Evolutionary conservation across 345 rosid genomes (phyloP), one percentile per base, ranked within the genome.

Genomic region (Eucalyptus cloeziana): DNA sequence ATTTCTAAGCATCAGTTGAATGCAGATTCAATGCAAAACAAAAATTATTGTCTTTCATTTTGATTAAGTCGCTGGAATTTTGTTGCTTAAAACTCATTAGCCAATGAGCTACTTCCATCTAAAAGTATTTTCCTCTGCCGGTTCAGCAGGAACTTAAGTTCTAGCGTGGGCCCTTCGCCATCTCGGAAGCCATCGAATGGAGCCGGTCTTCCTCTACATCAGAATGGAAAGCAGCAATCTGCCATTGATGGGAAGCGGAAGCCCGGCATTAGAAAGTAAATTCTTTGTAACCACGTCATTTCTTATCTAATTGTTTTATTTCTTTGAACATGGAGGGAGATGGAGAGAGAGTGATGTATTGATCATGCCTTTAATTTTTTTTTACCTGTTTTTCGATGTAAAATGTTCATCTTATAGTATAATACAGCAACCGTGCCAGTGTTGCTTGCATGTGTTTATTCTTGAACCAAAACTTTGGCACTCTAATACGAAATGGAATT

Each of bases 221-320:
- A 94, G 88, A 92, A 85, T 76, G 94, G 92, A 90, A 95, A 95
- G 94, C 96, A 93, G 89, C 86, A 95, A 44, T 89, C 92, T 43
- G 94, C 92, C 49, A 40, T 40, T 7, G 97, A 94, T 56, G 96
- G 94, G 90, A 97, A 95, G 90, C 94, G 97, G 87, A 96, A 93
- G 89, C 90, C 93, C 87, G 93, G 89, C 58, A 93, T 81, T 87
- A 94, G 96, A 93, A 97, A 92, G 89, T 96, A 96, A 94, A 62
- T 88, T 89, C 45, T 25, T 49, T 64, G 87, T 62, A 89, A 45
- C 88, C 93, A 91, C 90, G 90, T 90, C 85, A 22, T 93, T 90
- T 93, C 86, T 89, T 87, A 83, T 71, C 89, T 89, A 89, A 16
- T 76, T 67, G 71, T 58, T 87, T 69, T 21, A 52, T 87, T 90